Conservation (phyloP, 164 flowering plant genomes). For the Protea cynaroides region DNA sequence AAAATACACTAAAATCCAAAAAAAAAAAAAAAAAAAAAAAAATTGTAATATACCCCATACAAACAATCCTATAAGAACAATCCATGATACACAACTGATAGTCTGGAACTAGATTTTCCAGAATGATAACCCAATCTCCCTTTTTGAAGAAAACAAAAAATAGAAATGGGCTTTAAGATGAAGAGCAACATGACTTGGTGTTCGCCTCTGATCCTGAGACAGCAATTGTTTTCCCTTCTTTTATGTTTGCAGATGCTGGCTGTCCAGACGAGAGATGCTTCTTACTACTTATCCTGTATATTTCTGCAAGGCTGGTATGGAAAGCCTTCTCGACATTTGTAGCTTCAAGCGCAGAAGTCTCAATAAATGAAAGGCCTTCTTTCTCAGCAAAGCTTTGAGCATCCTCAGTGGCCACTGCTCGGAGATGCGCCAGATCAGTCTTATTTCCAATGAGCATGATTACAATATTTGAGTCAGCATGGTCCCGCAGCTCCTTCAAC, state of each 20-base stretch:
- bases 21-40: too few relatives aligned
- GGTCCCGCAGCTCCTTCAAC: too few relatives aligned
- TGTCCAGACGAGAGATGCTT: conserved; percentile 15
- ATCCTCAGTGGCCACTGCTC: too few relatives aligned
- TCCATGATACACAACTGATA: neutral
- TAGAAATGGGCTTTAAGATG: conserved; percentile 4
- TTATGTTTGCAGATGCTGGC: conserved; percentile 8
- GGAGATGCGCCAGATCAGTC: too few relatives aligned
- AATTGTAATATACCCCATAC: neutral
- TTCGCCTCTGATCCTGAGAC: conserved; percentile 14
- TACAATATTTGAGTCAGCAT: too few relatives aligned
- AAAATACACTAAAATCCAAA: too few relatives aligned
- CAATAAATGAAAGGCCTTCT: too few relatives aligned
- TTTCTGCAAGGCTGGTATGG: conserved; percentile 48
- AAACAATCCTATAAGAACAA: neutral
- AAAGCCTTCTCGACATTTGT: too few relatives aligned
- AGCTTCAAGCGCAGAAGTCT: too few relatives aligned
- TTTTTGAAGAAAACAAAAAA: conserved; percentile 2
- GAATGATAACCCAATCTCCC: neutral
- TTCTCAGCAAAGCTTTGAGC: too few relatives aligned
- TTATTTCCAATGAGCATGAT: too few relatives aligned
- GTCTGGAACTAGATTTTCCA: neutral
- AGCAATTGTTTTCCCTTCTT: conserved; percentile 18
- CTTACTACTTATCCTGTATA: conserved; percentile 24
- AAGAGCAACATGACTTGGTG: conserved; percentile 15